phyloP scores from a whole-genome alignment of 2,329 filamentous ascomycete genomes.

The Colletotrichum eleusines region DNA sequence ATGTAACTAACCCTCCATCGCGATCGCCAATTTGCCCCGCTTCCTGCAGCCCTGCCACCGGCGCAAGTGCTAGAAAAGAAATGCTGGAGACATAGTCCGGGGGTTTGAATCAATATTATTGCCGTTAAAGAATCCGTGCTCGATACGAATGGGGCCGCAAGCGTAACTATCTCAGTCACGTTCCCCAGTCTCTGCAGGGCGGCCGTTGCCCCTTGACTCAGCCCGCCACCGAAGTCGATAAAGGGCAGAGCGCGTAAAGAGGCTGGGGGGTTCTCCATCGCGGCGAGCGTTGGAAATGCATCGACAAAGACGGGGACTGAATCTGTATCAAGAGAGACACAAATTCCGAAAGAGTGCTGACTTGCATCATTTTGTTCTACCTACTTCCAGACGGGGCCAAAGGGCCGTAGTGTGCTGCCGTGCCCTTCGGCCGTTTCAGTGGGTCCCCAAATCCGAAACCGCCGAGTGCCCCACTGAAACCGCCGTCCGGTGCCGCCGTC shows the following conservation, averaged over 20 bases:
- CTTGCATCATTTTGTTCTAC: background rate
- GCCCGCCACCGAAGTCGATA: conserved; percentile 34
- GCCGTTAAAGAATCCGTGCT: conserved; percentile 11
- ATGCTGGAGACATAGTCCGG: conserved; percentile 30
- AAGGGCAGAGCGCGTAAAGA: conserved; percentile 20
- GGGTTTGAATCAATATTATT: conserved; percentile 19
- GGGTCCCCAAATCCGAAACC: conserved; percentile 24
- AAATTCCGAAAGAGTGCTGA: background rate
- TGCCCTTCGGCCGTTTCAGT: conserved; percentile 33
- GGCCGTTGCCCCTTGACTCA: conserved; percentile 39
- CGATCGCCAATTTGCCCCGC: background rate
- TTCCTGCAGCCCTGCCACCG: conserved; percentile 23
- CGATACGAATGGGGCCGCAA: background rate
- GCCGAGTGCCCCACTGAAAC: conserved; percentile 28
- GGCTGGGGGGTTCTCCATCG: conserved; percentile 11
- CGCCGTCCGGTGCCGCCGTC: conserved; percentile 17
- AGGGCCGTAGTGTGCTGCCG: background rate
- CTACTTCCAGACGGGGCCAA: background rate
- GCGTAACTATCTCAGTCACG: conserved; percentile 15
- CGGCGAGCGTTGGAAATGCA: background rate
- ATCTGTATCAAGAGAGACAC: background rate
- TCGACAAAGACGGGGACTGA: background rate
- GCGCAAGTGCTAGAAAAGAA: conserved; percentile 31
- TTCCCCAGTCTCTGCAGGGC: conserved; percentile 36
- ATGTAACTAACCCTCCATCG: conserved; percentile 27